Conservation (phyloP, 148 eudicot genomes). For the Bassia scoparia region DNA sequence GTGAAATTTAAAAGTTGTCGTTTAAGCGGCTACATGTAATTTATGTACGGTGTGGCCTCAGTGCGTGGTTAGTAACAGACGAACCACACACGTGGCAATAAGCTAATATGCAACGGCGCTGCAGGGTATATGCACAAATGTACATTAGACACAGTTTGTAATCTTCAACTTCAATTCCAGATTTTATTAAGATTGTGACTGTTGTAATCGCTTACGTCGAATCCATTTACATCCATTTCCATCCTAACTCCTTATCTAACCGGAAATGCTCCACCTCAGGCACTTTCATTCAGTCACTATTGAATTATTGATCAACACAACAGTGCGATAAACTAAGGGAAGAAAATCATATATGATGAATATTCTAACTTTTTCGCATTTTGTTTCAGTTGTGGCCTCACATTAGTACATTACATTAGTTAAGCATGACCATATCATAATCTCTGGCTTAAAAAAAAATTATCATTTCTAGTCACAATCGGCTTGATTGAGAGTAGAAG, state of each 20-base stretch:
- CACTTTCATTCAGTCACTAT: background rate
- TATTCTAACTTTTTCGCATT: background rate
- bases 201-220: constrained; percentile 1
- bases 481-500: background rate
- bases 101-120: too few relatives aligned
- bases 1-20: too few relatives aligned
- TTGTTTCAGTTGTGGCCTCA: background rate
- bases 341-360: background rate
- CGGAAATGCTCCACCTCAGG: constrained; percentile 13
- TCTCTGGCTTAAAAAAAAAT: background rate
- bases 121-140: too few relatives aligned
- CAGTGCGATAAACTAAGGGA: background rate
- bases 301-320: background rate
- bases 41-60: too few relatives aligned
- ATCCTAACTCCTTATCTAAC: background rate
- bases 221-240: too few relatives aligned
- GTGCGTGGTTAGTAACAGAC: too few relatives aligned
- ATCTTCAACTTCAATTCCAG: background rate
- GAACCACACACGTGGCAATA: too few relatives aligned
- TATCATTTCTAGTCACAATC: background rate
- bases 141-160: background rate
- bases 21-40: too few relatives aligned
- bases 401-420: too few relatives aligned
- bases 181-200: background rate
- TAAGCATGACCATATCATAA: background rate